Percentiles rank a stretch among this genome's conserved stretches.
Conservation (phyloP, 495 filamentous ascomycete species). For the Staphylotrichum tortipilum region DNA sequence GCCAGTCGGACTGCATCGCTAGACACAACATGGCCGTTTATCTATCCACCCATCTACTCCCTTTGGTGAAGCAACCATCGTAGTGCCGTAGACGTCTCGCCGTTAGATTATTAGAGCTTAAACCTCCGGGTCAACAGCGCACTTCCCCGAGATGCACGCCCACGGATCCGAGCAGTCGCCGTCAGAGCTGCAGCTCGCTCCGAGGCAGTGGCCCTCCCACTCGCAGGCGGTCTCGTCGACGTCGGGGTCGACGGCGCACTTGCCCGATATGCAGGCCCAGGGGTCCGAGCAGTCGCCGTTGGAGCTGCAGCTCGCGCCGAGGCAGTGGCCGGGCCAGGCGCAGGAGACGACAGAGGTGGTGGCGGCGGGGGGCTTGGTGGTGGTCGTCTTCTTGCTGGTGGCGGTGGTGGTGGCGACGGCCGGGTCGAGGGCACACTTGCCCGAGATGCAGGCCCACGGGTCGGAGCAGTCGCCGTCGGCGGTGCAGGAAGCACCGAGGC, state of each 20-base stretch:
- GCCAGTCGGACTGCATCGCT: too few species aligned
- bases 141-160: too few species aligned
- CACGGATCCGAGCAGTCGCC: slow-evolving; percentile 17
- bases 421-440: too few species aligned
- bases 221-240: not conserved
- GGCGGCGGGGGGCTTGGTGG: not conserved
- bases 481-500: not conserved
- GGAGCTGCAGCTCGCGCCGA: not conserved
- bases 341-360: too few species aligned
- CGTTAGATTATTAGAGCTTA: too few species aligned
- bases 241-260: not conserved
- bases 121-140: too few species aligned
- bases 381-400: slow-evolving; percentile 4
- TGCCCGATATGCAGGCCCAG: not conserved
- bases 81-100: too few species aligned
- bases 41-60: too few species aligned
- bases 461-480: not conserved
- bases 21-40: too few species aligned
- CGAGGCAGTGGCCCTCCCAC: slow-evolving; percentile 9
- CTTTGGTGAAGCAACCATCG: too few species aligned
- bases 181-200: slow-evolving; percentile 5
- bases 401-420: too few species aligned
- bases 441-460: too few species aligned
- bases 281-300: slow-evolving; percentile 2
- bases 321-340: slow-evolving; percentile 7